Percentiles rank a stretch among this genome's conserved stretches.
These are phyloP conservation scores for Fusarium caatingaense DNA, from an alignment of 2,329 filamentous ascomycete species.

Conservation along the genomic window DNA sequence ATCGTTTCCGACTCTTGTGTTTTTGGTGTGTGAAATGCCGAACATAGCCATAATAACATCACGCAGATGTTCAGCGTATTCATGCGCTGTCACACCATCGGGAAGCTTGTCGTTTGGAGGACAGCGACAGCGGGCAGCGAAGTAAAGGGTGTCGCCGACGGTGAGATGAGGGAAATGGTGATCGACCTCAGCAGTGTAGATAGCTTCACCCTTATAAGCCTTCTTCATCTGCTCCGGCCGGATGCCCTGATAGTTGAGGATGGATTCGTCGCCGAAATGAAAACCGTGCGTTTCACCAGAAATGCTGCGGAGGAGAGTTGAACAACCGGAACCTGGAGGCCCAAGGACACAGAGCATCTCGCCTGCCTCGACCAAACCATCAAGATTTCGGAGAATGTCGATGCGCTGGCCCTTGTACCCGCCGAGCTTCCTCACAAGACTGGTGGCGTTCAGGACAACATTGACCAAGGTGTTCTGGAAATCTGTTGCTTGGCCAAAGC, in stretches of 20 bases:
- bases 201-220: constrained; percentile 80
- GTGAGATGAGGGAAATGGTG: constrained; percentile 79
- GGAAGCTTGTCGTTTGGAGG: constrained; percentile 64
- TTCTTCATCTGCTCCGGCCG: constrained; percentile 77
- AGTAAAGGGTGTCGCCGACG: constrained; percentile 79
- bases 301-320: constrained; percentile 83
- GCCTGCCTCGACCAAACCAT: constrained; percentile 72
- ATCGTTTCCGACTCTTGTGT: constrained; percentile 76
- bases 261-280: constrained; percentile 71
- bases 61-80: constrained; percentile 69
- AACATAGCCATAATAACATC: constrained; percentile 78
- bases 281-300: constrained; percentile 83
- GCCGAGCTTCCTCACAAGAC: constrained; percentile 59
- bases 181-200: constrained; percentile 85
- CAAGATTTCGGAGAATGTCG: constrained; percentile 72
- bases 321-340: constrained; percentile 76
- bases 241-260: constrained; percentile 78
- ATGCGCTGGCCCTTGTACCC: constrained; percentile 65
- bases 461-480: constrained; percentile 74
- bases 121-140: constrained; percentile 75
- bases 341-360: constrained; percentile 80
- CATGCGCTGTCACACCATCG: constrained; percentile 60
- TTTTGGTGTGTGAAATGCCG: constrained; percentile 74
- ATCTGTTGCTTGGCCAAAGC: constrained; percentile 72
- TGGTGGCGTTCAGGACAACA: constrained; percentile 60